Base-by-base conservation (phyloP, 2,329 filamentous ascomycete genomes). In the Penicillium sp. region DNA sequence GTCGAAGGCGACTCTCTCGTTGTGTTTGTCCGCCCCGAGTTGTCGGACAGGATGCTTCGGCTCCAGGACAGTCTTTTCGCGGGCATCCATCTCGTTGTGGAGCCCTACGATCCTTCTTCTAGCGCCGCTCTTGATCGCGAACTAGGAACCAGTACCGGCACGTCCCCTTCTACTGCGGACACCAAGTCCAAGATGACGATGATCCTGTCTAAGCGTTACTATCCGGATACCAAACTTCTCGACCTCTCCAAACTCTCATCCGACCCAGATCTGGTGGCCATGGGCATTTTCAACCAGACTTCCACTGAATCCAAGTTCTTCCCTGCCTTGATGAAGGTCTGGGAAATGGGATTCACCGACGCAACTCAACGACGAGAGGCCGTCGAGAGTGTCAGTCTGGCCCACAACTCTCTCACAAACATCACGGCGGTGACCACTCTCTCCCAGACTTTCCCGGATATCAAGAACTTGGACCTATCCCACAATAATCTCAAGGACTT, bases 391-490 rank as follows among this genome's bases (percentile, higher is more conserved):
- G 89, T 98, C 69, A 91, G 89, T 40, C 84, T 99, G 13, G 88
- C 90, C 19, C 86, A 87, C 74, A 98, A 98, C 76, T 87, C 87
- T 62, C 87, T 98, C 49, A 81, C 86, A 54, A 88, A 90, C 64
- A 85, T 97, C 40, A 75, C 81, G 22, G 84, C 89, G 56, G 89
- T 98, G 54, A 91, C 89, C 55, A 83, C 87, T 1, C 83, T 98
- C 1, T 87, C 92, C 10, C 85, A 87, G 55, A 92, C 91, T 0
- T 91, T 98, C 57, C 92, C 93, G 0, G 89, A 93, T 63, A 82
- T 98, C 61, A 89, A 92, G 73, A 93, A 97, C 67, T 86, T 99
- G 13, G 94, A 97, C 68, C 84, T 98, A 28, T 95, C 92, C 57
- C 86, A 89, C 72, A 98, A 98, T 78, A 85, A 88, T 43, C 86